phyloP scores from a whole-genome alignment of 495 filamentous ascomycete species.

The Penicillium ucsense region DNA sequence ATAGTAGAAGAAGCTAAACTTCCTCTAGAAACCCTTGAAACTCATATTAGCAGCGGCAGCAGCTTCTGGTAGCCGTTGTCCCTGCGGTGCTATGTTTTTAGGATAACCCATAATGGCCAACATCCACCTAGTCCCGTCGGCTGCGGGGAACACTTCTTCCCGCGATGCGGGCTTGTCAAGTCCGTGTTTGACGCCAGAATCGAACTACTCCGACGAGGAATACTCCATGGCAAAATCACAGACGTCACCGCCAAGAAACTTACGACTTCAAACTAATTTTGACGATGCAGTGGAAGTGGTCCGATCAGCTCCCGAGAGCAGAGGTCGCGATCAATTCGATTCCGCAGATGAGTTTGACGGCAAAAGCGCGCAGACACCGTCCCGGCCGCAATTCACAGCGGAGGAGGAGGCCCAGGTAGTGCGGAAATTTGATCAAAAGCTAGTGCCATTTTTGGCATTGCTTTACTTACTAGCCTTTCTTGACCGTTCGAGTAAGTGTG shows the following conservation, averaged over 20 bases:
- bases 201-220: slow-evolving; percentile 22
- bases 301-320: slow-evolving; percentile 16
- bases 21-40: not conserved
- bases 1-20: not conserved
- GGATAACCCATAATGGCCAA: slow-evolving; percentile 11
- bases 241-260: slow-evolving; percentile 10
- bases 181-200: slow-evolving; percentile 27
- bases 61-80: not conserved
- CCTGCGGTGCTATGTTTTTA: not conserved
- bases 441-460: slow-evolving; percentile 72
- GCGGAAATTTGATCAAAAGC: slow-evolving; percentile 59
- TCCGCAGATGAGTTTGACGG: slow-evolving; percentile 21
- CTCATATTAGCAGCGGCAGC: not conserved
- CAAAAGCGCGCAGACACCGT: slow-evolving; percentile 6
- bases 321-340: slow-evolving; percentile 19
- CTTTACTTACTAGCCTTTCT: slow-evolving; percentile 77
- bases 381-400: slow-evolving; percentile 45
- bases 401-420: slow-evolving; percentile 68
- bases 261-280: slow-evolving; percentile 32
- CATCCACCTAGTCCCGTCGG: slow-evolving; percentile 17
- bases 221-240: slow-evolving; percentile 3
- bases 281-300: slow-evolving; percentile 7
- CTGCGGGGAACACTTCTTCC: slow-evolving; percentile 19
- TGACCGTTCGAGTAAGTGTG: slow-evolving; percentile 62
- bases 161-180: slow-evolving; percentile 22